Evolutionary conservation across 176 grass and related monocot genomes (phyloP).

Genomic region (Canna indica): DNA sequence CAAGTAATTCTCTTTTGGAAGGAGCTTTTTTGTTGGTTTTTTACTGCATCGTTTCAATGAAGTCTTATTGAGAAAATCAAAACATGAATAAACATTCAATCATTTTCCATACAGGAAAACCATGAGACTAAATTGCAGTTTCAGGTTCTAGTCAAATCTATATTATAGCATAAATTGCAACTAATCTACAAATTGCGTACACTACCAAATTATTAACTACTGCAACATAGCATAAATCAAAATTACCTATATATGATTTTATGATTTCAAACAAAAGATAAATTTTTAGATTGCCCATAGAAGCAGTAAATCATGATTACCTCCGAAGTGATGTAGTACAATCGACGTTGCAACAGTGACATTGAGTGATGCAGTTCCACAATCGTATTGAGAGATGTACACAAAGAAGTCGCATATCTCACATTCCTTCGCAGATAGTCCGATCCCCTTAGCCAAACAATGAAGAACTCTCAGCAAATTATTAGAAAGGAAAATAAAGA

Average conservation of each 20-base stretch:
- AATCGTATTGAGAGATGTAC: slow-evolving; percentile 85
- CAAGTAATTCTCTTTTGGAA: too few species aligned
- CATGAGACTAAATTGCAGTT: not conserved
- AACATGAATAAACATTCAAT: not conserved
- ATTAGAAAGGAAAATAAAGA: not conserved
- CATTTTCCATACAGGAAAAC: not conserved
- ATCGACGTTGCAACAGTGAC: slow-evolving; percentile 91
- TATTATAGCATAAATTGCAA: not conserved
- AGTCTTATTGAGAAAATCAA: not conserved
- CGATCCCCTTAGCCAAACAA: slow-evolving; percentile 49
- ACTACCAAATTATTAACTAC: too few species aligned
- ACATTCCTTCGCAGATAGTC: slow-evolving; percentile 63
- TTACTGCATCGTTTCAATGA: too few species aligned
- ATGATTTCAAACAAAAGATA: too few species aligned
- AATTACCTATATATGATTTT: too few species aligned
- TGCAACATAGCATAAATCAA: too few species aligned
- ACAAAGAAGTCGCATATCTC: slow-evolving; percentile 88
- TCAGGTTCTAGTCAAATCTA: not conserved
- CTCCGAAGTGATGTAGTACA: slow-evolving; percentile 74
- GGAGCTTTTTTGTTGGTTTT: too few species aligned
- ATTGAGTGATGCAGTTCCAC: slow-evolving; percentile 88
- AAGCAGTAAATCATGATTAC: slow-evolving; percentile 25
- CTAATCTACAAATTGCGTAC: not conserved
- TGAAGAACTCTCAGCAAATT: not conserved
- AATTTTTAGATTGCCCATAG: not conserved